These are phyloP conservation scores for Scheffersomyces ergatensis DNA, from an alignment of 805 yeast genomes.

Conservation along the genomic window DNA sequence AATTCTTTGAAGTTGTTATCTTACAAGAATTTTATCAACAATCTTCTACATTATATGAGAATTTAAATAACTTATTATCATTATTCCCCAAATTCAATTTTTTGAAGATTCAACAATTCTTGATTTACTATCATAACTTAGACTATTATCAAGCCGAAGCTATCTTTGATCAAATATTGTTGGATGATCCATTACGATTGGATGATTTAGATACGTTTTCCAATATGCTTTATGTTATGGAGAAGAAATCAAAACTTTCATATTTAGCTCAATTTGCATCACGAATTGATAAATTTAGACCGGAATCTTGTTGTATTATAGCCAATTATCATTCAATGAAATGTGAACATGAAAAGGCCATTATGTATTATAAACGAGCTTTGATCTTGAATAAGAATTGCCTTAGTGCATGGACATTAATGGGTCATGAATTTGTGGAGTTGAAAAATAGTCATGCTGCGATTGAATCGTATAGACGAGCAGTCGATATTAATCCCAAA, in stretches of 20 bases:
- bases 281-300: slow-evolving; percentile 78
- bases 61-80: slow-evolving; percentile 46
- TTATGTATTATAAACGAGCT: slow-evolving; percentile 89
- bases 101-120: slow-evolving; percentile 77
- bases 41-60: slow-evolving; percentile 47
- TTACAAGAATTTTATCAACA: slow-evolving; percentile 80
- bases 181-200: slow-evolving; percentile 76
- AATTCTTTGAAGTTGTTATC: slow-evolving; percentile 62
- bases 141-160: slow-evolving; percentile 80
- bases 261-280: slow-evolving; percentile 83
- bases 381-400: slow-evolving; percentile 75
- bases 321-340: slow-evolving; percentile 92
- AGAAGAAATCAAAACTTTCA: slow-evolving; percentile 78
- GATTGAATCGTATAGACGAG: slow-evolving; percentile 89
- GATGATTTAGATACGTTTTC: slow-evolving; percentile 93
- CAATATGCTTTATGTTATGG: slow-evolving; percentile 93
- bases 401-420: slow-evolving; percentile 91
- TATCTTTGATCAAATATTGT: slow-evolving; percentile 71
- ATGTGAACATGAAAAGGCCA: slow-evolving; percentile 93
- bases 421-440: slow-evolving; percentile 99
- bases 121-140: slow-evolving; percentile 77
- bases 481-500: slow-evolving; percentile 82
- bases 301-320: slow-evolving; percentile 91
- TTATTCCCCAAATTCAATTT: slow-evolving; percentile 74
- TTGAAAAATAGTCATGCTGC: slow-evolving; percentile 96